Conservation (phyloP, 2,329 filamentous ascomycete species). For the Phyllosticta citrichinensis region DNA sequence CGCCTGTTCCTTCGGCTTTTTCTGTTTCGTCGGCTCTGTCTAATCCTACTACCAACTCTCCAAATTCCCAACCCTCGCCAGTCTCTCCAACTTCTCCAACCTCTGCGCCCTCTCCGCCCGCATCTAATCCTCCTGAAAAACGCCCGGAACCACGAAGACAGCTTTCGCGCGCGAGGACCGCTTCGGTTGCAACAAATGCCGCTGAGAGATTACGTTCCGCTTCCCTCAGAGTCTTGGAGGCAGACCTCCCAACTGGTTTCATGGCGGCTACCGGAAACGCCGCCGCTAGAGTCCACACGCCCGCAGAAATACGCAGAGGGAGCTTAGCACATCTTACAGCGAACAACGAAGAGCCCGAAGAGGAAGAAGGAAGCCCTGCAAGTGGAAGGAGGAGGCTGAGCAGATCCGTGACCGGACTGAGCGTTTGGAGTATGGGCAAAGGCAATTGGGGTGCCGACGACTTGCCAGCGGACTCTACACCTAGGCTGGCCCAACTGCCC, state of each 20-base stretch:
- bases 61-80: background rate
- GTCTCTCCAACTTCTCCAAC: background rate
- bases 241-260: conserved; percentile 30
- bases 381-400: conserved; percentile 13
- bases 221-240: conserved; percentile 28
- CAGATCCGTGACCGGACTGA: conserved; percentile 3
- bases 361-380: conserved; percentile 15
- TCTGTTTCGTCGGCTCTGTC: background rate
- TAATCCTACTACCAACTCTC: background rate
- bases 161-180: conserved; percentile 15
- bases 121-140: background rate
- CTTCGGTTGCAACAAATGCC: conserved; percentile 20
- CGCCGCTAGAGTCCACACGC: conserved; percentile 32
- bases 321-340: conserved; percentile 19
- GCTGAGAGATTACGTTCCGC: conserved; percentile 23
- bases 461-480: conserved; percentile 12
- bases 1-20: background rate
- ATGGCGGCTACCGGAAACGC: conserved; percentile 35
- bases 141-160: background rate
- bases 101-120: background rate
- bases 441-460: conserved; percentile 7
- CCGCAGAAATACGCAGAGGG: conserved; percentile 32
- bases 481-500: background rate
- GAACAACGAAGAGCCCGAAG: conserved; percentile 15
- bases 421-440: background rate